These are phyloP conservation scores for Diaporthe citri DNA, from an alignment of 2,329 filamentous ascomycete genomes.

Conservation along the genomic window DNA sequence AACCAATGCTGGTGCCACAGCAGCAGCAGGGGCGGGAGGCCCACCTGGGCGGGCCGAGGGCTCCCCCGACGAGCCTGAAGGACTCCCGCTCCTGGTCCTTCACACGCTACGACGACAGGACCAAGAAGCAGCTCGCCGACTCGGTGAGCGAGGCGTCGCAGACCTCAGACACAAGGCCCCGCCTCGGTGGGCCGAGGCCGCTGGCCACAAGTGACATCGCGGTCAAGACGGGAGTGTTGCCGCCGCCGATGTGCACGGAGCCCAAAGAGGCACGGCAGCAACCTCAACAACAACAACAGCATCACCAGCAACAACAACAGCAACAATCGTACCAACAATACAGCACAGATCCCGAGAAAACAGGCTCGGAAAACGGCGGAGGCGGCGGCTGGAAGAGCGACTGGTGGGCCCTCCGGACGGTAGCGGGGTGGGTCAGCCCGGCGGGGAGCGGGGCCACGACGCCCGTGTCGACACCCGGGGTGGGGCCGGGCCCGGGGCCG, in stretches of 20 bases:
- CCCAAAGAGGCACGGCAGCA: constrained; percentile 22
- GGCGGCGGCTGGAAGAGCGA: constrained; percentile 24
- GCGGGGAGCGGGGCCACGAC: constrained; percentile 28
- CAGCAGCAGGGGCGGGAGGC: neutral
- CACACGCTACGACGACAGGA: constrained; percentile 33
- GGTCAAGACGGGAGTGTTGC: constrained; percentile 42
- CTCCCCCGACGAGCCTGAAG: constrained; percentile 32
- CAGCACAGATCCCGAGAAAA: neutral
- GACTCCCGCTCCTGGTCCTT: constrained; percentile 32
- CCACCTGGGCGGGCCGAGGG: constrained; percentile 32
- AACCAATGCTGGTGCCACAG: neutral
- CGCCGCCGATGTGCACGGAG: constrained; percentile 37
- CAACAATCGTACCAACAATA: neutral
- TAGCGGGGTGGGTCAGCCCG: constrained; percentile 24
- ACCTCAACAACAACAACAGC: neutral
- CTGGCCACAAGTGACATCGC: constrained; percentile 35
- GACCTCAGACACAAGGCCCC: constrained; percentile 20
- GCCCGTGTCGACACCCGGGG: constrained; percentile 18
- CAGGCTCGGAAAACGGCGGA: neutral
- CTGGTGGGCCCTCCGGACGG: constrained; percentile 22
- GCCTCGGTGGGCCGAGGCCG: constrained; percentile 35
- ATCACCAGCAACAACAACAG: neutral
- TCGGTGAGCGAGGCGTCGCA: constrained; percentile 37
- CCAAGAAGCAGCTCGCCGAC: constrained; percentile 37
- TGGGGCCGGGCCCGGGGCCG: neutral